Base-by-base conservation (phyloP, 2,329 filamentous ascomycete species). In the Canariomyces notabilis region DNA sequence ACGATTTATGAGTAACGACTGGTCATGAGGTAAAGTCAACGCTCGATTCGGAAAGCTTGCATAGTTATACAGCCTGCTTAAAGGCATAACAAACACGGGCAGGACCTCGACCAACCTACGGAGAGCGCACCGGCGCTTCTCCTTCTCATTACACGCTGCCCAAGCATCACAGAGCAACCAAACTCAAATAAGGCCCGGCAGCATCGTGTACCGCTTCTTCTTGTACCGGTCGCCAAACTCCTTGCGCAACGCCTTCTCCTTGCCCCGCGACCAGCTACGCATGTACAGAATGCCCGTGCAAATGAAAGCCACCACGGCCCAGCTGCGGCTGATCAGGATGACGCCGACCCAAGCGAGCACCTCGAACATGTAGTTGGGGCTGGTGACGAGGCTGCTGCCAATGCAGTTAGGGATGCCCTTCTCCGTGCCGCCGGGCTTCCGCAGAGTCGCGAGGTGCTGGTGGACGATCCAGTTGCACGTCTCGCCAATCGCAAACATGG, bases 331-430 rank as follows among this genome's bases (percentile, higher is more conserved):
- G 44, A 91, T 78, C 35, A 95, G 64, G 57, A 86, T 83, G 45
- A 97, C 75, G 20, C 89, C 90, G 22, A 87, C 58, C 93, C 93
- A 98, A 1, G 90, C 81, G 31, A 95, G 66, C 6, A 87, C 76
- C 70, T 98, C 93, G 58, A 94, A 97, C 73, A 95, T 80, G 73
- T 98, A 98, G 72, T 98, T 98, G 34, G 93, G 93, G 71, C 90
- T 95, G 11, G 93, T 98, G 42, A 98, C 91, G 29, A 87, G 69
- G 54, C 73, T 75, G 67, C 96, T 97, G 22, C 90, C 88, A 48
- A 91, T 80, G 20, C 93, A 93, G 47, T 74, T 74, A 1, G 93
- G 93, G 53, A 98, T 94, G 58, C 89, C 89, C 49, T 91, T 80
- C 64, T 94, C 89, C 1, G 86, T 91, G 55, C 85, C 86, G 46